Base-by-base conservation (phyloP, 2,329 filamentous ascomycete genomes). In the Sporothrix globosa region DNA sequence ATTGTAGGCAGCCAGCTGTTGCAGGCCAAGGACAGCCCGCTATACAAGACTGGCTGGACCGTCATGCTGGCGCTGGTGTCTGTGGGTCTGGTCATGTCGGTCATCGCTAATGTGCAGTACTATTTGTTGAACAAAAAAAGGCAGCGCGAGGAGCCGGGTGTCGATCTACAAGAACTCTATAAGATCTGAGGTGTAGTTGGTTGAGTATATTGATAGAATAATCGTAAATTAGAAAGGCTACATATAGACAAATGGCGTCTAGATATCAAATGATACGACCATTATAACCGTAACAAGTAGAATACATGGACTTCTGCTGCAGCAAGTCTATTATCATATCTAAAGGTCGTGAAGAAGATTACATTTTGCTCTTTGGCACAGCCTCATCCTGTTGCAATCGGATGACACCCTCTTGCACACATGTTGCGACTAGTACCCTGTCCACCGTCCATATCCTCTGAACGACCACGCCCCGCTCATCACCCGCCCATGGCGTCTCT, bases 401-500 rank as follows among this genome's bases (percentile, higher is more conserved):
- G 2, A 72, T 46, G 14, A 71, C n/a, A 4, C 71, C 91, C 85
- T 95, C 92, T 80, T 95, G 92, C 71, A 92, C 86, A 78, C 92
- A 94, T 41, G 88, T 93, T 27, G 92, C 92, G 75, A 95, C 80
- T 79, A 95, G 78, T 24, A 84, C 89, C 21, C 92, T 92, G 71
- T 93, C 88, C 73, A 82, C 83, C 27, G 87, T 85, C 78, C 89
- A 94, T 71, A 95, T 91, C 78, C 87, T 86, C 82, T 93, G 90
- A 75, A 85, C 86, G 50, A 94, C 92, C n/a, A 94, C 82, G 0
- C 91, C 92, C 72, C 92, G 83, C 2, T 91, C 91, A 75, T 93
- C 90, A 0, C 90, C 91, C 2, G 89, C 86, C 91, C 92, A 95
- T 0, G 91, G 91, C 66, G 88, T 92, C 79, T 91, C 86, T 85